These are phyloP conservation scores for Arabidopsis suecica DNA, from an alignment of 345 rosid genomes.

Conservation along the genomic window DNA sequence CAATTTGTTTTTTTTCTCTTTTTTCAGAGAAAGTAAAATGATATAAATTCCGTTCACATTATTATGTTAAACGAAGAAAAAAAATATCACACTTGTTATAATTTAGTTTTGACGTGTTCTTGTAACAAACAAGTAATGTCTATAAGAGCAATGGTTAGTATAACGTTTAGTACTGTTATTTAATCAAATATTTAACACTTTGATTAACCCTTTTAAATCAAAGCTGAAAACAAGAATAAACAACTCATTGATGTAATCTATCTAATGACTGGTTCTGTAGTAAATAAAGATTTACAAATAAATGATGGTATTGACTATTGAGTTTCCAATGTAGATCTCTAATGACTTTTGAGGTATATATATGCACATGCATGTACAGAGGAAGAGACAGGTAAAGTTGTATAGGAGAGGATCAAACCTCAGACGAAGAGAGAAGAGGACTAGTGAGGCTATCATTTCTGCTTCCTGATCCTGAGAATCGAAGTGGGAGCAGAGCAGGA, in stretches of 20 bases:
- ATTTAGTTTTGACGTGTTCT: background rate
- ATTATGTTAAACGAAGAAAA: background rate
- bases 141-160: slow-evolving; percentile 19
- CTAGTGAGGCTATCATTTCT: slow-evolving; percentile 56
- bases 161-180: background rate
- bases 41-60: background rate
- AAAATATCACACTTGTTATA: background rate
- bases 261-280: slow-evolving; percentile 22
- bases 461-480: slow-evolving; percentile 53
- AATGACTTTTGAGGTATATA: slow-evolving; percentile 25
- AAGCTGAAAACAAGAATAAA: slow-evolving; percentile 4
- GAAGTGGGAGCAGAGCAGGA: slow-evolving; percentile 76
- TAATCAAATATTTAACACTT: slow-evolving; percentile 8
- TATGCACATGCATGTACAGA: slow-evolving; percentile 31
- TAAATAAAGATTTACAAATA: slow-evolving; percentile 4
- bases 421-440: slow-evolving; percentile 68
- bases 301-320: slow-evolving; percentile 7
- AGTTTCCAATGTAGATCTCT: slow-evolving; percentile 20
- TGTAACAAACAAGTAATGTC: slow-evolving; percentile 17
- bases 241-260: background rate
- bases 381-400: background rate
- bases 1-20: background rate
- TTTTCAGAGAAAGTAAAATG: background rate
- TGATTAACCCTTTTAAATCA: background rate
- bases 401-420: slow-evolving; percentile 41